Percentiles rank a stretch among this genome's conserved stretches.
Evolutionary conservation across 1,139 yeast species (phyloP).

Genomic region (Yamadazyma songkhlaensis): DNA sequence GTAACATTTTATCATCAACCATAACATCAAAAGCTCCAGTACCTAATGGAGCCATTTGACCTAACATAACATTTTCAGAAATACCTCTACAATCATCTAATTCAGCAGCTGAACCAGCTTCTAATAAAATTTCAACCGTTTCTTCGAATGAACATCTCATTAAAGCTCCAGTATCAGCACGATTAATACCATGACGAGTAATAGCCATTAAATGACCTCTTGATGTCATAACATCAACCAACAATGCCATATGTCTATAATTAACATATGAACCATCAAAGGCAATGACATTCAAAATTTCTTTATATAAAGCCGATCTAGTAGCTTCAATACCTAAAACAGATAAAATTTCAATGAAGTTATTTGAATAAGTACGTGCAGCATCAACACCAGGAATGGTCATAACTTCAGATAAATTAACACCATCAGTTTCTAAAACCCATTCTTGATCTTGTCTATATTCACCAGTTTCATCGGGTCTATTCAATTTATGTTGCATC

Average conservation of each 20-base stretch:
- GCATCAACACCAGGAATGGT: slow-evolving; percentile 94
- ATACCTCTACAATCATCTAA: slow-evolving; percentile 98
- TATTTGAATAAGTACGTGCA: slow-evolving; percentile 85
- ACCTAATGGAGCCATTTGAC: slow-evolving; percentile 98
- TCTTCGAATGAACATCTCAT: slow-evolving; percentile 99
- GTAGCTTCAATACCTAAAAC: slow-evolving; percentile 99
- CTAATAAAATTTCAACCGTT: slow-evolving; percentile 94
- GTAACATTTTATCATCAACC: slow-evolving; percentile 88
- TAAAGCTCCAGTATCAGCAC: slow-evolving; percentile 97
- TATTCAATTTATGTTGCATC: slow-evolving; percentile 88
- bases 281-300: slow-evolving; percentile 94
- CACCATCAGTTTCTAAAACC: slow-evolving; percentile 99
- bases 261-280: slow-evolving; percentile 99
- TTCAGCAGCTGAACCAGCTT: slow-evolving; percentile 98
- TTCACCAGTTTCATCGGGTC: slow-evolving; percentile 83
- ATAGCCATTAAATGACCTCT: slow-evolving; percentile 98
- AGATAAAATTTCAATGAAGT: slow-evolving; percentile 91
- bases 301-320: slow-evolving; percentile 87
- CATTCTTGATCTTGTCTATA: slow-evolving; percentile 88
- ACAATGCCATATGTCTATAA: slow-evolving; percentile 95
- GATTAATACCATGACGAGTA: slow-evolving; percentile 98
- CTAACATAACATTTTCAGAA: slow-evolving; percentile 95
- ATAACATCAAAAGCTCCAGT: slow-evolving; percentile 97
- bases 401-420: slow-evolving; percentile 92
- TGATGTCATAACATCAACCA: slow-evolving; percentile 98